Conservation (phyloP, 257 asterid genomes). For the Petunia axillaris region DNA sequence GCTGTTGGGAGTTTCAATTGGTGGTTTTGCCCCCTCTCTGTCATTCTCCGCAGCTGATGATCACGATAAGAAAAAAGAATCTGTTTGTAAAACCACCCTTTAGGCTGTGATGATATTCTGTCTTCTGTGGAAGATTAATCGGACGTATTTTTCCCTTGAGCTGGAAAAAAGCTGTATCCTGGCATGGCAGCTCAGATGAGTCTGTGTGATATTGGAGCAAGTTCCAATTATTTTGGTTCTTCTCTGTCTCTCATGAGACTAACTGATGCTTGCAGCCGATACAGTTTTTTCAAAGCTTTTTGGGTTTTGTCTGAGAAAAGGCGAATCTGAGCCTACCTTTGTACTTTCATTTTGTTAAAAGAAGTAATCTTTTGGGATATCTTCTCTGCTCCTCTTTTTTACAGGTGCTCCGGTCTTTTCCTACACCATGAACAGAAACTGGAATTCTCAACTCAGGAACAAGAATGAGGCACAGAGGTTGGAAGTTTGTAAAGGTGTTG, state of each 20-base stretch:
- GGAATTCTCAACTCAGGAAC: too few relatives aligned
- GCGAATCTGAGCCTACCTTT: neutral
- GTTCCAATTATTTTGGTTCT: neutral
- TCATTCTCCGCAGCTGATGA: neutral
- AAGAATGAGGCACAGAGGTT: too few relatives aligned
- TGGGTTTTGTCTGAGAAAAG: neutral
- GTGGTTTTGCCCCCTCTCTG: conserved; percentile 55
- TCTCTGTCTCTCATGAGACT: neutral
- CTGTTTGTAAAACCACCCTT: too few relatives aligned
- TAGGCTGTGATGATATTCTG: neutral
- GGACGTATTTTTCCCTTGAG: neutral
- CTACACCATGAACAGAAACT: too few relatives aligned
- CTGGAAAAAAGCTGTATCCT: neutral
- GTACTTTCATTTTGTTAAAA: too few relatives aligned
- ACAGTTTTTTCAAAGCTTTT: neutral
- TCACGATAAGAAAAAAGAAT: too few relatives aligned
- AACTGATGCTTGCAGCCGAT: neutral
- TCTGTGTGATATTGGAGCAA: too few relatives aligned
- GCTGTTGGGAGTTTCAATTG: neutral
- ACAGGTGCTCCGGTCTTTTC: too few relatives aligned
- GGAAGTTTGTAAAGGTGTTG: too few relatives aligned
- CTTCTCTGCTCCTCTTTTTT: too few relatives aligned
- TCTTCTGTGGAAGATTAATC: neutral
- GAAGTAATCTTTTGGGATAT: too few relatives aligned
- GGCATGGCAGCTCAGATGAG: neutral